Evolutionary conservation across 768 basidiomycete genomes (phyloP), one percentile per base, ranked within the genome.

Genomic region (Boletus coccyginus): DNA sequence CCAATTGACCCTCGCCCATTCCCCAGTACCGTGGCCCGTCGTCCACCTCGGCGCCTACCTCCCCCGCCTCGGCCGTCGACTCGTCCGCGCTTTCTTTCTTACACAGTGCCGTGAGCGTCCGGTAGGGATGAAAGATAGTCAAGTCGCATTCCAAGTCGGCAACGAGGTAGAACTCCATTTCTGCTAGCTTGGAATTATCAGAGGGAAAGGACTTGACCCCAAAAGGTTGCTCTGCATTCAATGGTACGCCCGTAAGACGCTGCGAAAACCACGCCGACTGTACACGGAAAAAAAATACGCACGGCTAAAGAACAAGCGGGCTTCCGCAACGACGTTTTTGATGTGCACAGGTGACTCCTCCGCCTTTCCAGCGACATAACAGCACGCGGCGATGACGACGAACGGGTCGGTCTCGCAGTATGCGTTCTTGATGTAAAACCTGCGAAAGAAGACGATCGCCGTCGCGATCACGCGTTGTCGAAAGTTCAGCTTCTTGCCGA

Each of bases 161-260:
- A 24, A 99, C 87, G 11, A 98, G 85, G 74, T 96, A 98, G 75
- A 98, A 98, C 69, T 98, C 96, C 95, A 98, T 98, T 71, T 99
- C 97, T 5, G 95, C 97, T 14, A 99, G 77, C 66, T 93, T 94
- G 12, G 88, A 83, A 64, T 95, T 90, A 67, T 97, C 94, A 0
- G 88, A 81, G 0, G 90, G 85, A 66, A 97, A 96, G n/a, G 81
- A 73, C 66, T 90, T 88, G 67, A 89, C 77, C 6, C 80, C 83
- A 64, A 91, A 90, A 19, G 84, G 85, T 51, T 86, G 83, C 52
- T 80, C 82, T 85, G 49, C 33, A 53, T 24, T 3, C 10, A 53
- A 44, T n/a, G 1, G 7, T 10, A 46, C 7, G 44, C 29, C 7
- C 29, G 7, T 52, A 29, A 55, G 21, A 42, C 21, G 6, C 40